These are phyloP conservation scores for Gilbertella persicaria DNA, from an alignment of 371 early-diverging fungal species.

Conservation along the genomic window DNA sequence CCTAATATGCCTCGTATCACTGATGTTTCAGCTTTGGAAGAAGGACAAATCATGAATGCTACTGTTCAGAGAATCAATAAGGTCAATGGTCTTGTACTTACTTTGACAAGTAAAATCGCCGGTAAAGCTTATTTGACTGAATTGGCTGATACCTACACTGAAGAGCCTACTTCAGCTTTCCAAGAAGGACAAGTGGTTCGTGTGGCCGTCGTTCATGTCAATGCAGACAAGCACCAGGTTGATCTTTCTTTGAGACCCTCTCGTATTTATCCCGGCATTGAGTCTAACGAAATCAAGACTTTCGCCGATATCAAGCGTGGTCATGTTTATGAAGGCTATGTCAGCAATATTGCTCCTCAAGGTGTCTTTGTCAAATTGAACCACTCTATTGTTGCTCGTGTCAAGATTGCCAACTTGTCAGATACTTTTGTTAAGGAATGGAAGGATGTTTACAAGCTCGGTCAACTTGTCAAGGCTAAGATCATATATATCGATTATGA, in stretches of 20 bases:
- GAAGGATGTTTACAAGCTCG: slow-evolving; percentile 68
- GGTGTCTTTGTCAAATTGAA: slow-evolving; percentile 81
- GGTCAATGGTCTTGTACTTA: slow-evolving; percentile 49
- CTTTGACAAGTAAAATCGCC: slow-evolving; percentile 50
- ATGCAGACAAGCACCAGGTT: slow-evolving; percentile 52
- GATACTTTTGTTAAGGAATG: slow-evolving; percentile 87
- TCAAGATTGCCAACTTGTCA: slow-evolving; percentile 85
- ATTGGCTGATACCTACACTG: slow-evolving; percentile 55
- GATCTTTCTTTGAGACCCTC: slow-evolving; percentile 70
- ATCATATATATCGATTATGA: slow-evolving; percentile 67
- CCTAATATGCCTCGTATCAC: slow-evolving; percentile 30
- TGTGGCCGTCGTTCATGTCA: slow-evolving; percentile 53
- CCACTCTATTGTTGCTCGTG: slow-evolving; percentile 68
- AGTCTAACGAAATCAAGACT: slow-evolving; percentile 46
- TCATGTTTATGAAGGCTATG: slow-evolving; percentile 71
- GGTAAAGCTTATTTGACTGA: slow-evolving; percentile 69
- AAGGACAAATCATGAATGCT: slow-evolving; percentile 56
- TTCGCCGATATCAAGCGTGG: slow-evolving; percentile 54
- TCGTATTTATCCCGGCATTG: slow-evolving; percentile 31
- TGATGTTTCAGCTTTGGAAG: slow-evolving; percentile 47
- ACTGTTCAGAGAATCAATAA: slow-evolving; percentile 49
- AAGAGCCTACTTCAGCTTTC: slow-evolving; percentile 51
- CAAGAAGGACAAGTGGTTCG: slow-evolving; percentile 53
- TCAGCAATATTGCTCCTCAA: slow-evolving; percentile 67
- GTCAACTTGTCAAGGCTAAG: slow-evolving; percentile 75